Evolutionary conservation across 106 monocot species (phyloP).

Genomic region (Allium fistulosum): DNA sequence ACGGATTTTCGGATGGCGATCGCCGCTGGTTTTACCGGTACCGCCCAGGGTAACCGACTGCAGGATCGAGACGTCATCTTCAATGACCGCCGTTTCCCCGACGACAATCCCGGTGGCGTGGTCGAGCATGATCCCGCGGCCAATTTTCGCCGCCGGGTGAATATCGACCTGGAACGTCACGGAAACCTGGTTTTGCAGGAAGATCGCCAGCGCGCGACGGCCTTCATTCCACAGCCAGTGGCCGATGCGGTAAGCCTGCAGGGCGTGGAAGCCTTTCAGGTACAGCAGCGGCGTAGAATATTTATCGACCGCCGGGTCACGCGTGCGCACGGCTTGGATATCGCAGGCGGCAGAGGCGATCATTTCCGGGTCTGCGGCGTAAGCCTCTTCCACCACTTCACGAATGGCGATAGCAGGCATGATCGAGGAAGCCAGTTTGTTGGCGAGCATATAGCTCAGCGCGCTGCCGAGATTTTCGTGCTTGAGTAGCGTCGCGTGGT

Average conservation of each 20-base stretch:
- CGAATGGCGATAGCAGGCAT: neutral
- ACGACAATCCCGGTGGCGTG: conserved; percentile 77
- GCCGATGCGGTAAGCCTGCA: conserved; percentile 50
- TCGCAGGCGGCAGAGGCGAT: conserved; percentile 35
- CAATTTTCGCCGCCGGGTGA: conserved; percentile 60
- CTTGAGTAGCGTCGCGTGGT: neutral
- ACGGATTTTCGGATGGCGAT: conserved; percentile 67
- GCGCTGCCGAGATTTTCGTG: neutral
- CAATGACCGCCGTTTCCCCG: conserved; percentile 69
- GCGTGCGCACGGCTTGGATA: conserved; percentile 40
- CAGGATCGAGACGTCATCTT: conserved; percentile 47
- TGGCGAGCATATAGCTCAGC: neutral
- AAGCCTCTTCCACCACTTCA: neutral
- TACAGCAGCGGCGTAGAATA: conserved; percentile 55
- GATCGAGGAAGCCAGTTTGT: neutral
- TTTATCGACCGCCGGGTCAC: conserved; percentile 55
- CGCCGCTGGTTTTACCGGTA: conserved; percentile 53
- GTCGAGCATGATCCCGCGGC: conserved; percentile 52
- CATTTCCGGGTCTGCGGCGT: conserved; percentile 16
- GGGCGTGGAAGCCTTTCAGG: conserved; percentile 63
- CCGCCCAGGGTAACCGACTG: conserved; percentile 71
- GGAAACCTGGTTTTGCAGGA: conserved; percentile 43
- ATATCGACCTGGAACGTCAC: conserved; percentile 68
- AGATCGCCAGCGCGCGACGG: conserved; percentile 30
- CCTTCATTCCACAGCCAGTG: conserved; percentile 39